Evolutionary conservation across 2,329 filamentous ascomycete genomes (phyloP), one percentile per base, ranked within the genome.

Genomic region (Magnaporthiopsis rhizophila): DNA sequence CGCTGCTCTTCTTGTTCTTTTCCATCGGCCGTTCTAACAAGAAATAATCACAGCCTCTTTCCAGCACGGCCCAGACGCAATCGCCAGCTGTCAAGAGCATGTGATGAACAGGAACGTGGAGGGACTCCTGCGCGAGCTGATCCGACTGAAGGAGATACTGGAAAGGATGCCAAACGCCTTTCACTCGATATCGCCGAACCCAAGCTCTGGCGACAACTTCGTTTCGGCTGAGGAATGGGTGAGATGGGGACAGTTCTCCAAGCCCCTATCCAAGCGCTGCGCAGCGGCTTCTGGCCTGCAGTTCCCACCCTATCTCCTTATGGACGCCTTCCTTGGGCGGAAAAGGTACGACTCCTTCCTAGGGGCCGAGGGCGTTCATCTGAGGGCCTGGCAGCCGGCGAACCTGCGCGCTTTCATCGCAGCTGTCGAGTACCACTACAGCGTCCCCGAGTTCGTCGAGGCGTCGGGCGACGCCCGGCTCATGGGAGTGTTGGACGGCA

Each of bases 361-460:
- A 0, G 82, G 82, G 0, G 74, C 74, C 3, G 81, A 85, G 64
- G 82, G 81, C 0, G 71, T 84, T 0, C 82, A 84, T 65, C 73
- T 84, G 0, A 73, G 82, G 56, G 81, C 82, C 0, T 84, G 81
- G 81, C 72, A 83, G 7, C 82, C 82, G 3, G 80, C 81, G 1
- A 84, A 84, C 65, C 75, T 81, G 12, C 75, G 81, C 24, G 81
- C 82, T 3, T 84, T 84, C 69, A 84, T 84, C 59, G 81, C 81
- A 7, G 77, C 81, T 1, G 78, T 84, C 15, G 81, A 84, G 66
- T 80, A 83, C 65, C 79, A 83, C 67, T 83, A 84, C 70, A 75
- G 77, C 11, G 75, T 84, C 18, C 82, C 82, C 3, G 80, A 83
- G 58, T 84, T 81, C 61, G 81, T 84, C 18, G 74, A 77, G n/a